Percentiles rank a stretch among this genome's conserved stretches.
phyloP scores from a whole-genome alignment of 192 early-diverging fungal genomes.

The Phycomyces nitens region DNA sequence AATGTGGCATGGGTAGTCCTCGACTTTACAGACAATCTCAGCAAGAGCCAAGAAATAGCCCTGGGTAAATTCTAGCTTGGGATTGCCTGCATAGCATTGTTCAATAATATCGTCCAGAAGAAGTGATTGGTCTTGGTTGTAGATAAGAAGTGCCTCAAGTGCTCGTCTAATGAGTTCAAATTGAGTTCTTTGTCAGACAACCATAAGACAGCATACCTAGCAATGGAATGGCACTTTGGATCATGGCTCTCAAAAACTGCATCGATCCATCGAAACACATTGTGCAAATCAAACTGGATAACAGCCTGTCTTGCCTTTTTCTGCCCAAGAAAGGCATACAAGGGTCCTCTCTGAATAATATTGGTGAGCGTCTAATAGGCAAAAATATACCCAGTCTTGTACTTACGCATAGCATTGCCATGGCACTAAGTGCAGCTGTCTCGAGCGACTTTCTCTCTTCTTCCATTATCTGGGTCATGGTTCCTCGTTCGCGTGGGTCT shows the following conservation, averaged over 20 bases:
- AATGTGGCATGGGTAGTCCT: conserved; percentile 63
- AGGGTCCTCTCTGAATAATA: conserved; percentile 42
- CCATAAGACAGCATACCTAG: conserved; percentile 38
- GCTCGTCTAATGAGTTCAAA: conserved; percentile 48
- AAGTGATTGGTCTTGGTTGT: conserved; percentile 48
- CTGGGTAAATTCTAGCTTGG: conserved; percentile 56
- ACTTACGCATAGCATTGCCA: conserved; percentile 80
- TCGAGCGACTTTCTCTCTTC: conserved; percentile 75
- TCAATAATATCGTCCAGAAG: conserved; percentile 63
- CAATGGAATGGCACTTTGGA: conserved; percentile 49
- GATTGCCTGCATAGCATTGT: conserved; percentile 70
- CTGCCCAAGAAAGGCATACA: conserved; percentile 38
- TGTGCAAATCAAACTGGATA: conserved; percentile 49
- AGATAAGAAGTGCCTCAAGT: conserved; percentile 65
- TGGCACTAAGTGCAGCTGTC: conserved; percentile 76
- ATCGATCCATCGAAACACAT: conserved; percentile 60
- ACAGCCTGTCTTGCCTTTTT: conserved; percentile 35
- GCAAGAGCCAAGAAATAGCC: conserved; percentile 77
- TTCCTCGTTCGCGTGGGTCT: conserved; percentile 65
- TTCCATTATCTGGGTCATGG: conserved; percentile 64
- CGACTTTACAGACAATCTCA: conserved; percentile 58
- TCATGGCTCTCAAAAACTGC: conserved; percentile 60
- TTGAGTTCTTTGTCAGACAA: conserved; percentile 21
- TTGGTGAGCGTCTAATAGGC: neutral
- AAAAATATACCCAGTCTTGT: neutral